These are phyloP conservation scores for Venturia asperata DNA, from an alignment of 2,329 filamentous ascomycete species.

Conservation along the genomic window DNA sequence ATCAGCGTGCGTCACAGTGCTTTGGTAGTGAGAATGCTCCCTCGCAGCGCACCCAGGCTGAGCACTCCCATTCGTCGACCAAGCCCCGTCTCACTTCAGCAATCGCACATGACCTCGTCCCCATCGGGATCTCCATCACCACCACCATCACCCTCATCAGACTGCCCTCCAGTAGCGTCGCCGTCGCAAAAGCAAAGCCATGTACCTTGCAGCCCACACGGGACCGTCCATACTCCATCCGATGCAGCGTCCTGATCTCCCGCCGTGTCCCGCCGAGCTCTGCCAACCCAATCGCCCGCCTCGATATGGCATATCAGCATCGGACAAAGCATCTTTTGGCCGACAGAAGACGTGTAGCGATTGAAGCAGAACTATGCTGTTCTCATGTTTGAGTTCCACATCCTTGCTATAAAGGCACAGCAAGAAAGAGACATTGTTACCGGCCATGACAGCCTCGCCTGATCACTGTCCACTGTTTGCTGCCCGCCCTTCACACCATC, in stretches of 20 bases:
- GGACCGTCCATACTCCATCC: neutral
- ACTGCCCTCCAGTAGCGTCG: neutral
- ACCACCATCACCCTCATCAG: neutral
- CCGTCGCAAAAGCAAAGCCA: neutral
- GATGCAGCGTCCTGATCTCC: neutral
- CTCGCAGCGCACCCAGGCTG: neutral
- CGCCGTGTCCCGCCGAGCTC: neutral
- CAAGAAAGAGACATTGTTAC: constrained; percentile 8
- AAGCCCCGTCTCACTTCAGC: neutral
- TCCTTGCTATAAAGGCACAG: neutral
- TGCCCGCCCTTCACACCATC: constrained; percentile 13
- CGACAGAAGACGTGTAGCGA: neutral
- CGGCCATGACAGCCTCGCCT: constrained; percentile 11
- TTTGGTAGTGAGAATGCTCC: neutral
- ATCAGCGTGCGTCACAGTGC: constrained; percentile 3
- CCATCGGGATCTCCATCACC: neutral
- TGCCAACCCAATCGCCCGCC: neutral
- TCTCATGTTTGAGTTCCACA: neutral
- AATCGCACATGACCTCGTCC: constrained; percentile 9
- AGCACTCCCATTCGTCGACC: neutral
- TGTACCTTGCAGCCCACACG: constrained; percentile 10
- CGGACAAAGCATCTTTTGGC: neutral
- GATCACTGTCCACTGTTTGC: constrained; percentile 12
- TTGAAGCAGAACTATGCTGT: neutral
- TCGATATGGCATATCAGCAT: neutral